Evolutionary conservation across 2,329 filamentous ascomycete genomes (phyloP).

Genomic region (Apiospora sp.): DNA sequence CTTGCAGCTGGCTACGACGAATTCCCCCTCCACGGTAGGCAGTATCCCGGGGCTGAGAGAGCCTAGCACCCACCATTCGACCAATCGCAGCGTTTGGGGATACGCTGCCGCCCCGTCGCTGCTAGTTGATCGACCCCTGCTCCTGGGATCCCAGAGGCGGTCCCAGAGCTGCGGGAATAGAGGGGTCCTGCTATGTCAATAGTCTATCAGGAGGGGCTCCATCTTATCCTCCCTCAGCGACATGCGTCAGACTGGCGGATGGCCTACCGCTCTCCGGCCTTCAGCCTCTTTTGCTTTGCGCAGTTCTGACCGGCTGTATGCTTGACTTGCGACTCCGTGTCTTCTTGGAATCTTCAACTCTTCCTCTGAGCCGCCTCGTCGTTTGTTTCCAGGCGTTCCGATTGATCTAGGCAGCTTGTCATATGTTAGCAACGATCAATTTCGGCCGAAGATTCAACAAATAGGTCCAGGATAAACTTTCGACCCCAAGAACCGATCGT

Average conservation of each 20-base stretch:
- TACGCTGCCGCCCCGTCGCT: not conserved
- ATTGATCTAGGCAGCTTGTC: not conserved
- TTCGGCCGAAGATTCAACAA: constrained; percentile 1
- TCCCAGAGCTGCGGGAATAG: constrained; percentile 15
- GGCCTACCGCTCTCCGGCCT: constrained; percentile 9
- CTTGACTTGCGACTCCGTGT: not conserved
- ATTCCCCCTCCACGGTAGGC: not conserved
- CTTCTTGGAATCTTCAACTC: constrained; percentile 1
- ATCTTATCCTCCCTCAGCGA: constrained; percentile 19
- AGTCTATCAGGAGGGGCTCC: constrained; percentile 19
- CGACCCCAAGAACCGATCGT: not conserved
- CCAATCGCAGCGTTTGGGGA: not conserved
- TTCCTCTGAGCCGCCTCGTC: no score
- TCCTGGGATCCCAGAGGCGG: not conserved
- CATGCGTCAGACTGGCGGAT: constrained; percentile 4
- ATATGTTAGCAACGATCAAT: not conserved
- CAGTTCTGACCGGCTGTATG: constrained; percentile 3
- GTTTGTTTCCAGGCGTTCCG: not conserved
- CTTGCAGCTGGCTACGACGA: not conserved
- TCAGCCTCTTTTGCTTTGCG: constrained; percentile 5
- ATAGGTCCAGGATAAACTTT: not conserved
- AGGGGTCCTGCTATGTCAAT: constrained; percentile 9
- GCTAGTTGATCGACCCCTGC: constrained; percentile 1
- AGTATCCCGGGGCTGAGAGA: constrained; percentile 17
- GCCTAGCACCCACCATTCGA: not conserved